phyloP scores from a whole-genome alignment of 208 protist species.

The Endotrypanum monterogeii region DNA sequence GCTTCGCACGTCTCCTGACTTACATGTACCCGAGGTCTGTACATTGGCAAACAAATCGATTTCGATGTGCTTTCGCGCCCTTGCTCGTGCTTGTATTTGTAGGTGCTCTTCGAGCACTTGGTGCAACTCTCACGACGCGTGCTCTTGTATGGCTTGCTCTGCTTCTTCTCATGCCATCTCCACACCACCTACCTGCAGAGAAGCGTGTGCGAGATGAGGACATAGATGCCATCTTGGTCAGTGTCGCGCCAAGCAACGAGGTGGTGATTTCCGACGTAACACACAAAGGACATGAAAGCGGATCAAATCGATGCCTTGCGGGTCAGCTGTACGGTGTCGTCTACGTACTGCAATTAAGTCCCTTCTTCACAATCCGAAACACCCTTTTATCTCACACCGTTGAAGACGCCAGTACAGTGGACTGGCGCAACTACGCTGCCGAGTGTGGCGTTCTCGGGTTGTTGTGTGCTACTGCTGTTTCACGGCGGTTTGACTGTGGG shows the following conservation, averaged over 20 bases:
- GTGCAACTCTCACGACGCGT: slow-evolving; percentile 14
- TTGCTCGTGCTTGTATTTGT: neutral
- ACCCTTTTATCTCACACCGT: slow-evolving; percentile 26
- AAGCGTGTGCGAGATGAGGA: neutral
- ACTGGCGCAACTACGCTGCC: slow-evolving; percentile 12
- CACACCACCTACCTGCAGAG: neutral
- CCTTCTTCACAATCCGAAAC: slow-evolving; percentile 51
- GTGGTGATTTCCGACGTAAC: neutral
- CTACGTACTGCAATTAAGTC: slow-evolving; percentile 34
- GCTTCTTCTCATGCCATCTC: slow-evolving; percentile 2
- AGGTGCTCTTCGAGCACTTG: neutral
- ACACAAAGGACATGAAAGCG: neutral
- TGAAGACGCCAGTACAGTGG: slow-evolving; percentile 16
- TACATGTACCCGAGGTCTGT: neutral
- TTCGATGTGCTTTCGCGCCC: neutral
- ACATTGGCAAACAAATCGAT: neutral
- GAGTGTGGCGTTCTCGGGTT: slow-evolving; percentile 10
- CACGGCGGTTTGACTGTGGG: neutral
- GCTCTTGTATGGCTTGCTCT: slow-evolving; percentile 19
- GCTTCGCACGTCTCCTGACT: neutral
- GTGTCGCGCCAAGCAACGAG: neutral
- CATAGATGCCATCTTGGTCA: neutral
- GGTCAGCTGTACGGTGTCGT: slow-evolving; percentile 33
- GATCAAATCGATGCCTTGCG: slow-evolving; percentile 4
- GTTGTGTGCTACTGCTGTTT: slow-evolving; percentile 3